phyloP scores from a whole-genome alignment of 1,284 basidiomycete genomes.

The Puccinia horiana region DNA sequence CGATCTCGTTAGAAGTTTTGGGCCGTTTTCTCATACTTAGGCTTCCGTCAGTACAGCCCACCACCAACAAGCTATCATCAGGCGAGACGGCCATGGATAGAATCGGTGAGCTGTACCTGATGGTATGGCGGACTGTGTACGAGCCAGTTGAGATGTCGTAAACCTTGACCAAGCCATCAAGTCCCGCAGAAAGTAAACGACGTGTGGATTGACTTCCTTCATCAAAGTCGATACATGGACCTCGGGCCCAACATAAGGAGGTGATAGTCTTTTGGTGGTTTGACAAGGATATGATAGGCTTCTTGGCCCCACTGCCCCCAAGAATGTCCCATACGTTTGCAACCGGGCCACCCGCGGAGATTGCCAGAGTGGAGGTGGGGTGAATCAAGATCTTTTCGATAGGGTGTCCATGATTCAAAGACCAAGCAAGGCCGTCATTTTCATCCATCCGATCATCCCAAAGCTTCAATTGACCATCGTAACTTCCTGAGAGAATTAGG shows the following conservation, averaged over 20 bases:
- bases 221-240: conserved; percentile 5
- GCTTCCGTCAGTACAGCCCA: conserved; percentile 95
- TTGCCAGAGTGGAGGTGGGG: conserved; percentile 79
- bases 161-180: conserved; percentile 98
- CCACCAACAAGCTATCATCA: conserved; percentile 92
- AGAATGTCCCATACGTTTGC: conserved; percentile 93
- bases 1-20: conserved; percentile 28
- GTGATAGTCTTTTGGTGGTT: conserved; percentile 99
- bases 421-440: conserved; percentile 56
- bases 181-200: conserved; percentile 80
- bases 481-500: conserved; percentile 86
- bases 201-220: conserved; percentile 59
- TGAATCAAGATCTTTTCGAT: conserved; percentile 95
- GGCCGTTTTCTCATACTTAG: conserved; percentile 65
- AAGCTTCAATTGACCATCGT: conserved; percentile 85
- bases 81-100: conserved; percentile 89
- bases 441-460: conserved; percentile 72
- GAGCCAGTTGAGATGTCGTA: conserved; percentile 80
- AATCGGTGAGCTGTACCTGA: conserved; percentile 94
- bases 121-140: conserved; percentile 95
- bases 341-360: conserved; percentile 88
- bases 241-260: conserved; percentile 69
- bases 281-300: conserved; percentile 78
- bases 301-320: conserved; percentile 66
- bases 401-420: conserved; percentile 63